phyloP scores from a whole-genome alignment of 306 rosid species.

The Fagus sylvatica region DNA sequence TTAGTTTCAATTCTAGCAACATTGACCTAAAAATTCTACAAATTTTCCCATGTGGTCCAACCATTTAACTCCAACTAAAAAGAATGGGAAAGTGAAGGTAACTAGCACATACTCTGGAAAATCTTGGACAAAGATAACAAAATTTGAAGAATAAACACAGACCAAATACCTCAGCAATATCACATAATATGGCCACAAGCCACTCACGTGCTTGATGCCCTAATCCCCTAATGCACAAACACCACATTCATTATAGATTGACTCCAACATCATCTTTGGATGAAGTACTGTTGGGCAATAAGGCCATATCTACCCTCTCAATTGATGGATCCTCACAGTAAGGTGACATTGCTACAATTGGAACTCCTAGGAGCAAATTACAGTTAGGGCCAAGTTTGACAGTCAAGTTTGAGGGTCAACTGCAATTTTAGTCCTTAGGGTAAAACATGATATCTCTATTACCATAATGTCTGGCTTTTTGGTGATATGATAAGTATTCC shows the following conservation, averaged over 20 bases:
- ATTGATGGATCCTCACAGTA: background rate
- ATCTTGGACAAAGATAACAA: background rate
- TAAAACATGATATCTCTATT: background rate
- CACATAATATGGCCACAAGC: background rate
- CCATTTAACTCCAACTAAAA: background rate
- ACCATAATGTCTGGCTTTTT: background rate
- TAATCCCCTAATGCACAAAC: background rate
- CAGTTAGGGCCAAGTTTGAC: background rate
- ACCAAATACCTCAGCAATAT: background rate
- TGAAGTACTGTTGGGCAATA: background rate
- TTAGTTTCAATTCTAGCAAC: background rate
- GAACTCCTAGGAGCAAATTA: background rate
- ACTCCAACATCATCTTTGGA: background rate
- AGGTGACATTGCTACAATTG: background rate
- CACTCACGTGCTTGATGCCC: background rate
- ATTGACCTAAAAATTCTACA: background rate
- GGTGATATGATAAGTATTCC: background rate
- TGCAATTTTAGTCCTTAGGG: background rate
- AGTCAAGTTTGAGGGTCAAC: background rate
- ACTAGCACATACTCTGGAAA: background rate
- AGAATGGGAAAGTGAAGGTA: constrained; percentile 17
- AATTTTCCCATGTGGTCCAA: background rate
- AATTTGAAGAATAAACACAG: background rate
- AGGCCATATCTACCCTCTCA: background rate
- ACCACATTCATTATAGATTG: background rate